A percentile compares a stretch with the other conserved stretches of the same genome.
Conservation (phyloP, 345 rosid genomes). For the Lepidium aucheri region DNA sequence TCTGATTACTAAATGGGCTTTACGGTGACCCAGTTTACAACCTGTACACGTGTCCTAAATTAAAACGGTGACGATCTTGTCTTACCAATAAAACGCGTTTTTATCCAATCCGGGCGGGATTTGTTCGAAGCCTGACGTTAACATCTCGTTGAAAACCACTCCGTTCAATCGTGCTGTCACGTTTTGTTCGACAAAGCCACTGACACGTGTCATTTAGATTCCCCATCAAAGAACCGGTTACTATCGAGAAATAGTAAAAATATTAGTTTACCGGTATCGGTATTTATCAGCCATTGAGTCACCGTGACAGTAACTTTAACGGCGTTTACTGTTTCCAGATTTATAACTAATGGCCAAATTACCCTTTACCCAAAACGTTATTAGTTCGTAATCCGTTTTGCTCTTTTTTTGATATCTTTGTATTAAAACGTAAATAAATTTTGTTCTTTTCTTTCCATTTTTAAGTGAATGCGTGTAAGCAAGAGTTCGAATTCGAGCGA, state of each 20-base stretch:
- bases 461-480: slow-evolving; percentile 26
- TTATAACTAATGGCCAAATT: slow-evolving; percentile 3
- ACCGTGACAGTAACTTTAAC: slow-evolving; percentile 19
- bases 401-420: slow-evolving; percentile 2
- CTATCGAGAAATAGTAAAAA: slow-evolving; percentile 12
- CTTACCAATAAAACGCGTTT: slow-evolving; percentile 27
- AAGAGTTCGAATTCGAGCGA: slow-evolving; percentile 2
- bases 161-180: slow-evolving; percentile 32
- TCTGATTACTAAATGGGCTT: slow-evolving; percentile 6
- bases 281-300: background rate
- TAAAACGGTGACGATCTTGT: slow-evolving; percentile 6
- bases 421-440: background rate
- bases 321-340: slow-evolving; percentile 16
- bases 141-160: slow-evolving; percentile 22
- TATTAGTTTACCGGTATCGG: background rate
- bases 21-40: background rate
- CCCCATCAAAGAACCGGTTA: slow-evolving; percentile 13
- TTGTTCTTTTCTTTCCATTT: background rate
- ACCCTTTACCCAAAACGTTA: slow-evolving; percentile 26
- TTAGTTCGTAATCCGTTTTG: slow-evolving; percentile 13
- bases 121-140: slow-evolving; percentile 17
- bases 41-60: background rate
- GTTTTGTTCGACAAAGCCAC: background rate
- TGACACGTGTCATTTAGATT: slow-evolving; percentile 3
- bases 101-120: slow-evolving; percentile 21